Evolutionary conservation across 2,329 filamentous ascomycete species (phyloP).

Genomic region (Cordyceps tenuipes): DNA sequence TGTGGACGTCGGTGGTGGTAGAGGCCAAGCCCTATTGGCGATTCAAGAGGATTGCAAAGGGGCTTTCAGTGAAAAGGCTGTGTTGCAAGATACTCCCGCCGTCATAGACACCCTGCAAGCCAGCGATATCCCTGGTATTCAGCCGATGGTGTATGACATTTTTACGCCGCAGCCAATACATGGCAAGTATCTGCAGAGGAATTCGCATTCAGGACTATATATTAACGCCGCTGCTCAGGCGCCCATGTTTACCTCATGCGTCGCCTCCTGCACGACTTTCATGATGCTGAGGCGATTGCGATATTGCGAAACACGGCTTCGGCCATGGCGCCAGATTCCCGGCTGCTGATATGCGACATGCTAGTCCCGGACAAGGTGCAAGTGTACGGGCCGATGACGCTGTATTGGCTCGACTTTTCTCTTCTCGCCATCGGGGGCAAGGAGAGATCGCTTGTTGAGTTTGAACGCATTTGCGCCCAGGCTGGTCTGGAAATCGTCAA

Average conservation of each 20-base stretch:
- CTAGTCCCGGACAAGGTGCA: conserved; percentile 19
- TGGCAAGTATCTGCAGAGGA: background rate
- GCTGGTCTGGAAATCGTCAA: background rate
- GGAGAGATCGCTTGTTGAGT: conserved; percentile 5
- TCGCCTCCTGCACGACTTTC: conserved; percentile 23
- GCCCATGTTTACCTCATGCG: conserved; percentile 24
- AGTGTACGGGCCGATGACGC: conserved; percentile 16
- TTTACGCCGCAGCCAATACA: background rate
- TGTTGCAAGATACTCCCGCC: background rate
- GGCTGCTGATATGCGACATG: conserved; percentile 26
- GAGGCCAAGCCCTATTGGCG: conserved; percentile 17
- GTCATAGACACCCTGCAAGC: background rate
- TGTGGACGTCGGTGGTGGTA: conserved; percentile 25
- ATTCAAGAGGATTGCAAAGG: background rate
- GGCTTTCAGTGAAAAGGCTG: background rate
- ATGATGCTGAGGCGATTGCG: conserved; percentile 14
- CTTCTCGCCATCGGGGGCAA: conserved; percentile 21
- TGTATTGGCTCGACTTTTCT: conserved; percentile 22
- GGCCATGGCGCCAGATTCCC: conserved; percentile 16
- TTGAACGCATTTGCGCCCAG: background rate
- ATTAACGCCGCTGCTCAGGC: conserved; percentile 12
- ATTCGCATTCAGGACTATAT: background rate
- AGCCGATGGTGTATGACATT: background rate
- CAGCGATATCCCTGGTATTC: background rate
- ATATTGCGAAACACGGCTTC: conserved; percentile 10